Evolutionary conservation across 1,284 basidiomycete genomes (phyloP).

Genomic region (Ceratorhiza oryzae-sativae): DNA sequence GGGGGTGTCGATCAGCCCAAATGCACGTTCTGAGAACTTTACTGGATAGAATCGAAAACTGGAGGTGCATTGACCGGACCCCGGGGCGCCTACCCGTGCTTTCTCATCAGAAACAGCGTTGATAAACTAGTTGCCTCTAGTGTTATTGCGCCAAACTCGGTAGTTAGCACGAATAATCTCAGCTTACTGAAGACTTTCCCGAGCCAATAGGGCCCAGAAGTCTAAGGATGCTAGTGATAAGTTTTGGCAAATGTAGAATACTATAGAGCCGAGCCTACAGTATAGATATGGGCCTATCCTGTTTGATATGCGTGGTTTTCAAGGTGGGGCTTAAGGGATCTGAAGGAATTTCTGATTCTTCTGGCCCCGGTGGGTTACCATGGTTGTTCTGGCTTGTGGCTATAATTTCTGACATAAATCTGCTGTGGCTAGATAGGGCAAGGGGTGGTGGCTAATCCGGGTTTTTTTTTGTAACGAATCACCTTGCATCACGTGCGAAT

Average conservation of each 20-base stretch:
- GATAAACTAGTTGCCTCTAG: background rate
- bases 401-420: background rate
- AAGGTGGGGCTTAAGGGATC: too few species aligned
- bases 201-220: slow-evolving; percentile 21
- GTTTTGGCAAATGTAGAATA: too few species aligned
- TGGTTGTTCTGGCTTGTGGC: background rate
- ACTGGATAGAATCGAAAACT: background rate
- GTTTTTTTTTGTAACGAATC: too few species aligned
- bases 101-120: slow-evolving; percentile 6
- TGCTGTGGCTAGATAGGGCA: background rate
- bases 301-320: too few species aligned
- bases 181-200: slow-evolving; percentile 17
- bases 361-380: too few species aligned
- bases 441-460: background rate
- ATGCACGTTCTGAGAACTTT: background rate
- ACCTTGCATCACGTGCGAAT: too few species aligned
- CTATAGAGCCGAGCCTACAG: too few species aligned
- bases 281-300: too few species aligned
- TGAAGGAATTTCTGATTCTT: too few species aligned
- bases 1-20: slow-evolving; percentile 21
- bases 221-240: background rate
- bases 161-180: too few species aligned
- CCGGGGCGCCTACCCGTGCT: background rate
- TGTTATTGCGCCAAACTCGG: too few species aligned
- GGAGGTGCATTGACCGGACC: background rate